Conservation (phyloP, 106 monocot genomes). For the Dendrobium nobile region DNA sequence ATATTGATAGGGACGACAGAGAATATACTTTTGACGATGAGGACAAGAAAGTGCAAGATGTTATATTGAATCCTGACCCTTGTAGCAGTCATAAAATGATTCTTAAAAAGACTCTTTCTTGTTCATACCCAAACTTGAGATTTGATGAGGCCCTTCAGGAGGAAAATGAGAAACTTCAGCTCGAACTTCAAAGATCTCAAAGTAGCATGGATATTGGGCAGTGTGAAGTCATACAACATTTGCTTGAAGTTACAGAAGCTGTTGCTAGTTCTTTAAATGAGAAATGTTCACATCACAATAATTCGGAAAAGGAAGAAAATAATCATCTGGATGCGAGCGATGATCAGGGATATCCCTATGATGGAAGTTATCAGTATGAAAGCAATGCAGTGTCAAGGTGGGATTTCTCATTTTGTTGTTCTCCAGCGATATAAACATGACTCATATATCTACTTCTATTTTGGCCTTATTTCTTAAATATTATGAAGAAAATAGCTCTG, state of each 20-base stretch:
- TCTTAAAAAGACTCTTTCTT: slow-evolving; percentile 59
- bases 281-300: slow-evolving; percentile 17
- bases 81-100: slow-evolving; percentile 33
- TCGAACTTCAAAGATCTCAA: slow-evolving; percentile 66
- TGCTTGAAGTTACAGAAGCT: slow-evolving; percentile 71
- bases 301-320: slow-evolving; percentile 32
- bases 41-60: slow-evolving; percentile 59
- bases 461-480: background rate
- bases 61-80: slow-evolving; percentile 42
- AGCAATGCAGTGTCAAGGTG: slow-evolving; percentile 42
- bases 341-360: slow-evolving; percentile 26
- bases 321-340: slow-evolving; percentile 20
- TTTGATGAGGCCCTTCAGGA: slow-evolving; percentile 60
- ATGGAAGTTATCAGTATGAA: slow-evolving; percentile 29
- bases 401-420: slow-evolving; percentile 11
- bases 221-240: slow-evolving; percentile 88
- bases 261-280: slow-evolving; percentile 46
- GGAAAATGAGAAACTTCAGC: slow-evolving; percentile 66
- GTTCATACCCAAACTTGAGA: slow-evolving; percentile 60
- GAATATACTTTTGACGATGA: slow-evolving; percentile 74
- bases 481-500: background rate
- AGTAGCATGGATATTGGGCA: slow-evolving; percentile 54
- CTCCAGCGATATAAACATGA: background rate
- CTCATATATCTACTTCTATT: slow-evolving; percentile 1
- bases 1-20: slow-evolving; percentile 54